Evolutionary conservation across 164 flowering plant genomes (phyloP).

Genomic region (Amborella trichopoda): DNA sequence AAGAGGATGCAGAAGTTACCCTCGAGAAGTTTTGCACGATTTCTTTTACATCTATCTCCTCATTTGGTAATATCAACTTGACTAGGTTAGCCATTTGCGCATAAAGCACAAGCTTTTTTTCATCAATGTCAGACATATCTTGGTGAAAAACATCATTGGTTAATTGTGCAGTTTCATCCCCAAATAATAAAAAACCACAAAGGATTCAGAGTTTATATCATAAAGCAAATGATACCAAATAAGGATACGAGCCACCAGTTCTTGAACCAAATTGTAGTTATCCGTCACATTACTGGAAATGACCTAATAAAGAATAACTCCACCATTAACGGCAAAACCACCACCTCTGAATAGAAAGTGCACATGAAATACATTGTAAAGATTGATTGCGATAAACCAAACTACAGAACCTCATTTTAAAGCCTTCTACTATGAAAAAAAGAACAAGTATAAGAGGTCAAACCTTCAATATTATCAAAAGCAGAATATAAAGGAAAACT

Average conservation of each 20-base stretch:
- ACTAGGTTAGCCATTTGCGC: conserved; percentile 99
- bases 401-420: no score
- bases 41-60: conserved; percentile 57
- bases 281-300: conserved; percentile 44
- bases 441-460: no score
- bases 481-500: no score
- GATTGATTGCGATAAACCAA: no score
- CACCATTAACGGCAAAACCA: no score
- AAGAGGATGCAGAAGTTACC: conserved; percentile 48
- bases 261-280: conserved; percentile 66
- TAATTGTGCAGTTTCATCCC: no score
- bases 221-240: not conserved
- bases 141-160: conserved; percentile 5
- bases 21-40: conserved; percentile 81
- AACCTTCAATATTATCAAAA: no score
- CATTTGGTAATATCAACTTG: conserved; percentile 54
- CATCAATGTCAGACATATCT: conserved; percentile 77
- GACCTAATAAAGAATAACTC: no score
- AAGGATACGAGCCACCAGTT: conserved; percentile 90
- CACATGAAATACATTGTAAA: no score
- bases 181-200: not conserved
- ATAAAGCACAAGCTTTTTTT: conserved; percentile 68
- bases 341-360: no score
- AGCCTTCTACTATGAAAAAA: no score
- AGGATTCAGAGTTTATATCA: not conserved